Base-by-base conservation (phyloP, 352 stramenopile species). In the Globisporangium megalacanthum region DNA sequence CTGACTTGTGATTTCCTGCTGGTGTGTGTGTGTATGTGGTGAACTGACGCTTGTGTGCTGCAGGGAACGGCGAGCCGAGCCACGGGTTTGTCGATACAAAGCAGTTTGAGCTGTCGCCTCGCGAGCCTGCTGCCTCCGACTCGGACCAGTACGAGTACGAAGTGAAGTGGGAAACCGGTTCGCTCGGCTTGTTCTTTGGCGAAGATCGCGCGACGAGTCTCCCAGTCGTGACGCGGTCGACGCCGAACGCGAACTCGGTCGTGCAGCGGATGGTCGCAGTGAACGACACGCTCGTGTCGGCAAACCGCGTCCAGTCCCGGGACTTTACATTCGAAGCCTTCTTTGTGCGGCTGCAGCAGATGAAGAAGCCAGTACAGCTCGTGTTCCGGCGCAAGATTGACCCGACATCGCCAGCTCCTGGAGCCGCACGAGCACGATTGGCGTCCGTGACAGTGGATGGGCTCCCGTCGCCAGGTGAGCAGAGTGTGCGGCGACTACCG, bases 301-400 rank as follows among this genome's bases (percentile, higher is more conserved):
- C 85, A 0, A 95, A 95, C 52, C 71, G 72, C 20, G 70, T 95
- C 20, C 67, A 72, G 33, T 91, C 83, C 4, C 66, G 66, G 1
- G 78, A 92, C 36, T 89, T 83, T 55, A 75, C 76, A 54, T 95
- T 95, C 22, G 79, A 90, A 52, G 70, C 78, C 3, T 95, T 95
- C 54, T 95, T 95, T 56, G 74, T 74, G 22, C 65, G 79, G 4
- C 62, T 95, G 5, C 83, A 93, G 51, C 78, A 95, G 29, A 90
- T 92, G 83, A 86, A 81, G 53, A 95, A 95, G 53, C 85, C 85
- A 3, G 84, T 95, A 7, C 73, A 72, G 19, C 64, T 95, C 5
- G 74, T 89, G 22, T 93, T 95, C 36, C 56, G 59, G 52, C 73
- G 80, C 11, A 69, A 70, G 17, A 25, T 58, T n/a, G 58, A 51